phyloP scores from a whole-genome alignment of 1,139 yeast genomes.

The Pichia sp. region DNA sequence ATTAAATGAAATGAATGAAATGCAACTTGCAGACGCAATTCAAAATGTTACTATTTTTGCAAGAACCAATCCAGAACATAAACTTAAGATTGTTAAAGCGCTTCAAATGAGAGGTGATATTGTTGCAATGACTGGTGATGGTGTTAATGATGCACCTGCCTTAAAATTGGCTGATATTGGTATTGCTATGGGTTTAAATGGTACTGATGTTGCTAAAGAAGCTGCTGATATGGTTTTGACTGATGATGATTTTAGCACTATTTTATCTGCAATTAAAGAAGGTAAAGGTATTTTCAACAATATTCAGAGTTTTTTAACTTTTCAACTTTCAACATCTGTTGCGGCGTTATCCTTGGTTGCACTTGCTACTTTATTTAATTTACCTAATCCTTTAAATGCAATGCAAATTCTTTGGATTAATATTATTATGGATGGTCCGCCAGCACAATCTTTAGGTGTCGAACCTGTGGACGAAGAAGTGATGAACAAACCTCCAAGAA shows the following conservation, averaged over 20 bases:
- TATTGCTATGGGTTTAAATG: slow-evolving; percentile 93
- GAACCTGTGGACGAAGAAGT: slow-evolving; percentile 96
- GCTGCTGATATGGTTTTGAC: slow-evolving; percentile 97
- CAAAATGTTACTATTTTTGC: slow-evolving; percentile 88
- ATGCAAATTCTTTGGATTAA: slow-evolving; percentile 98
- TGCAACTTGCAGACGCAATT: slow-evolving; percentile 65
- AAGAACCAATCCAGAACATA: slow-evolving; percentile 95
- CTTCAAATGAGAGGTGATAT: slow-evolving; percentile 89
- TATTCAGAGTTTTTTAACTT: slow-evolving; percentile 88
- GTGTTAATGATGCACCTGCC: slow-evolving; percentile 99
- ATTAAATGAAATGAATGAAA: slow-evolving; percentile 64
- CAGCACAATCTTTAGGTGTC: slow-evolving; percentile 95
- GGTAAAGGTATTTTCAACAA: slow-evolving; percentile 95
- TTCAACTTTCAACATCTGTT: slow-evolving; percentile 90
- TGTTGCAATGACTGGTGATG: slow-evolving; percentile 99
- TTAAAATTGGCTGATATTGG: slow-evolving; percentile 95
- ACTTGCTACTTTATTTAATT: slow-evolving; percentile 73
- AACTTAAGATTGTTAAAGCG: slow-evolving; percentile 85
- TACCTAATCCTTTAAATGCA: slow-evolving; percentile 95
- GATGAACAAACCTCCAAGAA: slow-evolving; percentile 91
- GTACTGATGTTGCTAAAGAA: slow-evolving; percentile 97
- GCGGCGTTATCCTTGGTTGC: slow-evolving; percentile 92
- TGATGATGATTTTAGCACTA: slow-evolving; percentile 93
- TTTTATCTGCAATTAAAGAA: slow-evolving; percentile 86
- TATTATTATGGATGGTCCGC: slow-evolving; percentile 98